Conservation (phyloP, 306 rosid species). For the Gillenia trifoliata region DNA sequence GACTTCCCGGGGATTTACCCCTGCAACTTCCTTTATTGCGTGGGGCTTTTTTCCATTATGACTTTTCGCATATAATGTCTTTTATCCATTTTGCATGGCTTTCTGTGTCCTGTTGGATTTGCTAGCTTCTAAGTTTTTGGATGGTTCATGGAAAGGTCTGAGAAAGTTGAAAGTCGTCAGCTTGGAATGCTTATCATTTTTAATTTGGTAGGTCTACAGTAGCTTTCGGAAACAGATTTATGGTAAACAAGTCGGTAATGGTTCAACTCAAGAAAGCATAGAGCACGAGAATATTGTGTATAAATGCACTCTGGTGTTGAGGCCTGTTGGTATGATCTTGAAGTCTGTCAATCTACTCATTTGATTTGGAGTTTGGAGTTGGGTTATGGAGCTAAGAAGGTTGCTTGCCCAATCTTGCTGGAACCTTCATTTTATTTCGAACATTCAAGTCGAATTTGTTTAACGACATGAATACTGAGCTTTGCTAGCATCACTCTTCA, state of each 20-base stretch:
- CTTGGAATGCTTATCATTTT: background rate
- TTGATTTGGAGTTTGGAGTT: background rate
- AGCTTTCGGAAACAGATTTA: background rate
- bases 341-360: background rate
- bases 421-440: background rate
- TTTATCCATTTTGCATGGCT: background rate
- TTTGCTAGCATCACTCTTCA: background rate
- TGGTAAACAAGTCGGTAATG: background rate
- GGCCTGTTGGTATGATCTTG: background rate
- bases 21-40: background rate
- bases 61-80: background rate
- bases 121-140: background rate
- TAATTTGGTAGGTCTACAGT: background rate
- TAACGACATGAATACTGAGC: background rate
- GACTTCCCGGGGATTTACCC: background rate
- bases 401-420: background rate
- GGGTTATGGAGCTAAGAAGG: background rate
- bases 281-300: background rate
- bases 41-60: background rate
- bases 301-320: background rate
- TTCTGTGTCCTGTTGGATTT: background rate
- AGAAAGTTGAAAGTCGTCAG: background rate
- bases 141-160: background rate
- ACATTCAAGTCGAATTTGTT: background rate
- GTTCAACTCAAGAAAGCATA: background rate